Percentiles rank a stretch among this genome's conserved stretches.
These are phyloP conservation scores for Acrodontium crateriforme DNA, from an alignment of 2,329 filamentous ascomycete species.

Conservation along the genomic window DNA sequence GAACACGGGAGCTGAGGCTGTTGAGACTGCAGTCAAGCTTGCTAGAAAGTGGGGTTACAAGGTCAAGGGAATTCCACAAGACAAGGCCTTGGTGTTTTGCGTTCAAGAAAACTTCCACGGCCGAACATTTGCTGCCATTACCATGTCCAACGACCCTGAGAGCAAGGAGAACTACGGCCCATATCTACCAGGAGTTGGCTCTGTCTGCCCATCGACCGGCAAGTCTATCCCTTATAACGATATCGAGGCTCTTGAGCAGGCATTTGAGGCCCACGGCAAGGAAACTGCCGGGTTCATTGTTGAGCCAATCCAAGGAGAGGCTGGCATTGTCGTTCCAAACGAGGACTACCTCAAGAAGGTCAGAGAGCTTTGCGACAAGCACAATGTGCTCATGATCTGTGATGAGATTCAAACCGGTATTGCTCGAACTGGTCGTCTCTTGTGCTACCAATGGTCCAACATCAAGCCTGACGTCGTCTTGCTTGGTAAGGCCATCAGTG, in stretches of 20 bases:
- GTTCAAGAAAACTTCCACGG: slow-evolving; percentile 93
- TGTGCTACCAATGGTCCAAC: slow-evolving; percentile 86
- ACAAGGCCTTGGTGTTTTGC: slow-evolving; percentile 72
- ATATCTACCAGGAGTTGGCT: slow-evolving; percentile 79
- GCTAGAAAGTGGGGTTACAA: slow-evolving; percentile 98
- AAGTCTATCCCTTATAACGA: slow-evolving; percentile 78
- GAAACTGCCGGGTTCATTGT: slow-evolving; percentile 87
- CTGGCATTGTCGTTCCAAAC: slow-evolving; percentile 87
- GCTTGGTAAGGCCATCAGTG: slow-evolving; percentile 93
- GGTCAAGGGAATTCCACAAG: slow-evolving; percentile 74
- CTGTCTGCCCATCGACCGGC: slow-evolving; percentile 58
- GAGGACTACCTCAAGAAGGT: slow-evolving; percentile 74
- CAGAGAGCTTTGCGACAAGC: slow-evolving; percentile 75
- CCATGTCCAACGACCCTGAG: slow-evolving; percentile 88
- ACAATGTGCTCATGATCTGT: slow-evolving; percentile 91
- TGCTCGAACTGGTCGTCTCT: slow-evolving; percentile 81
- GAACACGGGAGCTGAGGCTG: slow-evolving; percentile 94
- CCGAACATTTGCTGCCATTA: slow-evolving; percentile 91
- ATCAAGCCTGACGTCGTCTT: slow-evolving; percentile 93
- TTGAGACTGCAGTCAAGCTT: slow-evolving; percentile 92
- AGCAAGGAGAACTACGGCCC: slow-evolving; percentile 95
- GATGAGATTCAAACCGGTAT: slow-evolving; percentile 99
- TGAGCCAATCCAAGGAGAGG: slow-evolving; percentile 95
- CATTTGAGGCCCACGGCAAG: slow-evolving; percentile 65
- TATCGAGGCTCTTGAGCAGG: slow-evolving; percentile 62